Evolutionary conservation across 257 asterid species (phyloP).

Genomic region (Rhazya stricta): DNA sequence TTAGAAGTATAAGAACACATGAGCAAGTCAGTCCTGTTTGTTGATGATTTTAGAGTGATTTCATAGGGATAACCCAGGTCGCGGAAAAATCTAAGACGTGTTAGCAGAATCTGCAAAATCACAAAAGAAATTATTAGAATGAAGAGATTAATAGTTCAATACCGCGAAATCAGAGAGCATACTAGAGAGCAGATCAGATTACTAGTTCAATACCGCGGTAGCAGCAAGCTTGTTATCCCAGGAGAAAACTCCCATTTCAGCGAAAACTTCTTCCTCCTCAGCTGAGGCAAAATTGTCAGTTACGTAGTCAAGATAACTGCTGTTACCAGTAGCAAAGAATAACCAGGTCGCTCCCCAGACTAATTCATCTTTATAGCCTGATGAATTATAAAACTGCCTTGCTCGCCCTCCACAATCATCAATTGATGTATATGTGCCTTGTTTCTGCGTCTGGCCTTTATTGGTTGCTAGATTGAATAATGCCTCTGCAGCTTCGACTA

Average conservation of each 20-base stretch:
- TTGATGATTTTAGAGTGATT: slow-evolving; percentile 33
- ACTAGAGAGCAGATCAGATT: background rate
- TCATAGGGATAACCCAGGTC: slow-evolving; percentile 63
- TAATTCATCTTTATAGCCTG: slow-evolving; percentile 45
- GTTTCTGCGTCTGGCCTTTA: slow-evolving; percentile 24
- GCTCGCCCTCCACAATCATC: slow-evolving; percentile 45
- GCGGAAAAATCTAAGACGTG: slow-evolving; percentile 45
- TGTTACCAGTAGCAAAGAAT: slow-evolving; percentile 51
- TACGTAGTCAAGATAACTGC: slow-evolving; percentile 40
- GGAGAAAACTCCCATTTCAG: slow-evolving; percentile 37
- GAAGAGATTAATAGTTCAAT: background rate
- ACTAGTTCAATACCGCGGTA: slow-evolving; percentile 28
- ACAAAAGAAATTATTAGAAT: background rate
- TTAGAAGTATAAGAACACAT: slow-evolving; percentile 46
- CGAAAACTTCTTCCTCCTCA: slow-evolving; percentile 34
- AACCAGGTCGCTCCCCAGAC: slow-evolving; percentile 58
- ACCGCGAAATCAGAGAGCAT: background rate
- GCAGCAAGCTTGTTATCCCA: slow-evolving; percentile 62
- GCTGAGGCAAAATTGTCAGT: slow-evolving; percentile 36
- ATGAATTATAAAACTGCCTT: slow-evolving; percentile 34
- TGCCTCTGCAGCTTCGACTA: slow-evolving; percentile 36
- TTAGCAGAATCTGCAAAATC: slow-evolving; percentile 29
- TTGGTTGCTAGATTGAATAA: slow-evolving; percentile 29
- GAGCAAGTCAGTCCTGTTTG: slow-evolving; percentile 47
- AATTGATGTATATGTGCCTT: slow-evolving; percentile 32